A percentile compares a stretch with the other conserved stretches of the same genome.
Conservation (phyloP, 768 basidiomycete species). For the Lentinula detonsa region DNA sequence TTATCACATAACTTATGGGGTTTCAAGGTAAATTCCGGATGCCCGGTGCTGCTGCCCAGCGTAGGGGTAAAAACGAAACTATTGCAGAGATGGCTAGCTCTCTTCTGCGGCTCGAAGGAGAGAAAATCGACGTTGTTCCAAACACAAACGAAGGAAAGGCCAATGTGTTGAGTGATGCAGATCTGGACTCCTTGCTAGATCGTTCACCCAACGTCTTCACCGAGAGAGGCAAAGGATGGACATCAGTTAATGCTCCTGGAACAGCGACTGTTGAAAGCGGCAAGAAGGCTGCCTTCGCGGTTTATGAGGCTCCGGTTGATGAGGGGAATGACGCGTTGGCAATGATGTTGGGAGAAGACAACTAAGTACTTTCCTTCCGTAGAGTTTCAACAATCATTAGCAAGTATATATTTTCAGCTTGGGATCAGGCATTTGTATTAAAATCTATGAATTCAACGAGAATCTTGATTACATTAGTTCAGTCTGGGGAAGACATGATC, state of each 20-base stretch:
- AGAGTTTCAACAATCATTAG: neutral
- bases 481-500: neutral
- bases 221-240: conserved; percentile 71
- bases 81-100: conserved; percentile 79
- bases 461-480: too few species aligned
- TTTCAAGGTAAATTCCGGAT: conserved; percentile 75
- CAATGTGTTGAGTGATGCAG: conserved; percentile 74
- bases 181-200: conserved; percentile 78
- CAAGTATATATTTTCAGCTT: neutral
- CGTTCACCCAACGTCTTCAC: conserved; percentile 68
- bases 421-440: neutral
- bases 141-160: conserved; percentile 63
- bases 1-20: neutral
- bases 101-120: conserved; percentile 75
- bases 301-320: conserved; percentile 62
- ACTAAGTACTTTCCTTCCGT: neutral
- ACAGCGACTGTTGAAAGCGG: conserved; percentile 16
- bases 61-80: conserved; percentile 48
- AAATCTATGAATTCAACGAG: too few species aligned
- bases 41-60: conserved; percentile 48
- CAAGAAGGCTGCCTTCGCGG: conserved; percentile 64
- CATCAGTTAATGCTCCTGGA: conserved; percentile 31
- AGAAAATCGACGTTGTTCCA: conserved; percentile 84
- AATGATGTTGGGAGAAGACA: conserved; percentile 55
- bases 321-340: conserved; percentile 65